Evolutionary conservation across 176 grass and related monocot species (phyloP), one percentile per base, ranked within the genome.

Genomic region (Elaeis guineensis): DNA sequence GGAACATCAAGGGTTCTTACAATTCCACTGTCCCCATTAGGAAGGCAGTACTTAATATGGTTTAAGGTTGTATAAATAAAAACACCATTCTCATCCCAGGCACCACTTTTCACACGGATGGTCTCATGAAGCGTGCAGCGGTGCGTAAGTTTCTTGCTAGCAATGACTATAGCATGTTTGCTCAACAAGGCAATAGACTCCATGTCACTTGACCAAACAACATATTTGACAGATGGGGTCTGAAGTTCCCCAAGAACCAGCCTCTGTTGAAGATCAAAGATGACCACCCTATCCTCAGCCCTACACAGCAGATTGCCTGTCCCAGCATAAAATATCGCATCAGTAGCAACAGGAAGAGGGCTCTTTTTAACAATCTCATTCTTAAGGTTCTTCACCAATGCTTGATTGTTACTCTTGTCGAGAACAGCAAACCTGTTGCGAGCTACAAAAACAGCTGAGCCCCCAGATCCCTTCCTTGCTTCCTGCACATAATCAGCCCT

Each of bases 1-100:
- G 85, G 87, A 26, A 81, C 79, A 71, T 98, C 94, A 18, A 98
- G 81, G 11, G 94, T 98, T 72, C 80, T 98, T 62, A 98, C 89
- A 54, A 98, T 92, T 5, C 94, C 94, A 39, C 74, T 92, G 48
- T 98, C 94, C 24, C 94, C 94, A 72, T 93, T 98, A 20, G 88
- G 94, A 76, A 98, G 84, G 22, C 94, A 98, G 61, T 89, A 98
- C 64, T 98, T 98, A 66, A 98, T 92, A 82, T 98, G 94, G 71
- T 98, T 98, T 71, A 98, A 32, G 15, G 94, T 98, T 14, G 79
- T 89, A 64, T 98, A 98, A 58, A 98, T 72, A 21, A 98, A 93
- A 32, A 98, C 82, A 2, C 79, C 82, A 25, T 98, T 93, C 53
- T 98, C 94, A 83, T 98, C 94, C 94, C 94, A 98, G 17, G 94